phyloP scores from a whole-genome alignment of 75 land plant genomes.

The Isoetes taiwanensis region DNA sequence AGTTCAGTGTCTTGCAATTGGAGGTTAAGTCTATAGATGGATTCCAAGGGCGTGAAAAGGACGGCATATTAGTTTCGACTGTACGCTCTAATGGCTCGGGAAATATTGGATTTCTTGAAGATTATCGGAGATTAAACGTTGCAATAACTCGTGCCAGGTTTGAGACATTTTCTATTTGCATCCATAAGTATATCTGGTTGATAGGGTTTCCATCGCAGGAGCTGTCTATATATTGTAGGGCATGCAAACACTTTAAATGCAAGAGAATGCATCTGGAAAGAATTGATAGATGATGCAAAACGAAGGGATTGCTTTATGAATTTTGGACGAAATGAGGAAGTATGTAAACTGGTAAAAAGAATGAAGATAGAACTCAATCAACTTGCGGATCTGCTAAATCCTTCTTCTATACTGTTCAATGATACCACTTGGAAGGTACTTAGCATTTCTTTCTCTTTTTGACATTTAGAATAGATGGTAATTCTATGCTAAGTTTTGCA shows the following conservation, averaged over 20 bases:
- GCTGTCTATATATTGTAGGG: not conserved
- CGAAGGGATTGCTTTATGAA: not conserved
- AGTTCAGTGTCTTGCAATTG: not conserved
- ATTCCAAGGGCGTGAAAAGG: slow-evolving; percentile 2
- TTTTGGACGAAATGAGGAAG: not conserved
- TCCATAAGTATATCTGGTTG: not conserved
- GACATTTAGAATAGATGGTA: no score
- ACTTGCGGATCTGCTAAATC: not conserved
- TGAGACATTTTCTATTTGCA: not conserved
- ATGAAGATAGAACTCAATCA: not conserved
- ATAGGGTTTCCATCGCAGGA: not conserved
- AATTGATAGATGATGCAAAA: not conserved
- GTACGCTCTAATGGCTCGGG: not conserved
- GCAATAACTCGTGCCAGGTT: slow-evolving; percentile 7
- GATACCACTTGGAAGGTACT: not conserved
- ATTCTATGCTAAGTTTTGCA: no score
- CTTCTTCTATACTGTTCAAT: not conserved
- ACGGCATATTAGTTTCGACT: not conserved
- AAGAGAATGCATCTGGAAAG: not conserved
- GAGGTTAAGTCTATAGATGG: slow-evolving; percentile 3
- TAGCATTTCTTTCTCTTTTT: no score
- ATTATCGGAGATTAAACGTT: slow-evolving; percentile 2
- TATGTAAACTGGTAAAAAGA: not conserved
- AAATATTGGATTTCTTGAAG: not conserved
- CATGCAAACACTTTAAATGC: not conserved